phyloP scores from a whole-genome alignment of 495 filamentous ascomycete genomes.

The Friedmanniomyces endolithicus region DNA sequence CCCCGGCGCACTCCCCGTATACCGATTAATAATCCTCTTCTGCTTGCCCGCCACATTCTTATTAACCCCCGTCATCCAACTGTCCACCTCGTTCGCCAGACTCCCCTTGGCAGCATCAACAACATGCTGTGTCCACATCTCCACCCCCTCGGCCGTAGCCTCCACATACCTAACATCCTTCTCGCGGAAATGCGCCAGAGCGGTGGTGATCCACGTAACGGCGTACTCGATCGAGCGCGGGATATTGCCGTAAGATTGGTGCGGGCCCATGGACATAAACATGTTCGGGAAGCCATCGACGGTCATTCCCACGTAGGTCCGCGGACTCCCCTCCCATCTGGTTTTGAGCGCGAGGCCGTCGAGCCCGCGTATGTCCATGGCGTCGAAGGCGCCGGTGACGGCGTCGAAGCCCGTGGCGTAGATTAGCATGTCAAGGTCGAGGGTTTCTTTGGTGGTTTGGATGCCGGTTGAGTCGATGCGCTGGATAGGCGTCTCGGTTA shows the following conservation, averaged over 20 bases:
- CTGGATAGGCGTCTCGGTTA: conserved; percentile 16
- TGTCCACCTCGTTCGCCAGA: conserved; percentile 7
- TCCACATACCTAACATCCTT: not conserved
- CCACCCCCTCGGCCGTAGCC: not conserved
- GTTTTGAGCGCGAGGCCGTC: conserved; percentile 6
- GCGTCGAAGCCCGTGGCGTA: conserved; percentile 22
- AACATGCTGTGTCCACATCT: conserved; percentile 6
- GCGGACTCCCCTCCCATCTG: conserved; percentile 13
- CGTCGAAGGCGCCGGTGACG: conserved; percentile 3
- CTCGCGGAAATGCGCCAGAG: not conserved
- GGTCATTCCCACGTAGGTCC: conserved; percentile 13
- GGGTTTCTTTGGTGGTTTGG: not conserved
- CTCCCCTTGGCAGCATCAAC: not conserved
- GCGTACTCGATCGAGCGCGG: conserved; percentile 5
- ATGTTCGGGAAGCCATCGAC: conserved; percentile 18
- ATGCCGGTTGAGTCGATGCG: conserved; percentile 6
- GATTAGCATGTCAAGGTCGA: conserved; percentile 17
- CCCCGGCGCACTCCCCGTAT: conserved; percentile 7
- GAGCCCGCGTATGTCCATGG: conserved; percentile 8
- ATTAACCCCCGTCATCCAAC: conserved; percentile 10
- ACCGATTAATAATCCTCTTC: conserved; percentile 5
- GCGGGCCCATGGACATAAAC: conserved; percentile 15
- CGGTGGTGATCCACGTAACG: not conserved
- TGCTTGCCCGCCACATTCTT: conserved; percentile 2
- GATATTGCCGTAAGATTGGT: conserved; percentile 7